phyloP scores from a whole-genome alignment of 2,329 filamentous ascomycete genomes.

The Microcyclospora tardicrescens region DNA sequence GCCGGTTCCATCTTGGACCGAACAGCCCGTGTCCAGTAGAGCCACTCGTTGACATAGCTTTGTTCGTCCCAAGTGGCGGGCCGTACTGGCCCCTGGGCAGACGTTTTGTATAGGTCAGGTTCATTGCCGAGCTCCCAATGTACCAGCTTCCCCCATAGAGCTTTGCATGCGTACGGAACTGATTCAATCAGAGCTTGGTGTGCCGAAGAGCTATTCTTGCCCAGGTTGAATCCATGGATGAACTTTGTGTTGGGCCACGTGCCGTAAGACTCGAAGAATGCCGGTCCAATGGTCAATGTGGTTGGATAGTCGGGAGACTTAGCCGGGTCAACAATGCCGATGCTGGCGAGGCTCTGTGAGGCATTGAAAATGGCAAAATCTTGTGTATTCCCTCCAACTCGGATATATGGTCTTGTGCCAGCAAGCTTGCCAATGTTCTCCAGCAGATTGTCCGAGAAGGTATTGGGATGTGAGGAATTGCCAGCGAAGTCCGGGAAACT shows the following conservation, averaged over 20 bases:
- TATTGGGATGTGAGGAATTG: conserved; percentile 43
- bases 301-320: conserved; percentile 48
- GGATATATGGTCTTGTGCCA: conserved; percentile 46
- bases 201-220: conserved; percentile 39
- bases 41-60: conserved; percentile 46
- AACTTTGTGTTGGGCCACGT: conserved; percentile 45
- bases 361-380: conserved; percentile 50
- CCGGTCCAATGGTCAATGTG: conserved; percentile 46
- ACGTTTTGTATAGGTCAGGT: conserved; percentile 45
- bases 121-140: conserved; percentile 54
- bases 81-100: conserved; percentile 39
- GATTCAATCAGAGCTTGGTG: conserved; percentile 42
- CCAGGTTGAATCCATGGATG: conserved; percentile 50
- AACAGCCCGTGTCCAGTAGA: conserved; percentile 41
- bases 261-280: conserved; percentile 50
- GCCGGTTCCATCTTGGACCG: conserved; percentile 30
- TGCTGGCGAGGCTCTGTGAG: conserved; percentile 36
- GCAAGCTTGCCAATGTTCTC: conserved; percentile 42
- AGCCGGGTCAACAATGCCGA: conserved; percentile 39
- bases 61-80: conserved; percentile 41
- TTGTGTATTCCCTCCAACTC: conserved; percentile 55
- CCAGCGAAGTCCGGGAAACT: conserved; percentile 43
- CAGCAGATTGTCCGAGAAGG: conserved; percentile 47
- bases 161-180: conserved; percentile 44
- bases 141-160: conserved; percentile 38